These are phyloP conservation scores for Orbilia brochopaga DNA, from an alignment of 2,329 filamentous ascomycete species.

Conservation along the genomic window DNA sequence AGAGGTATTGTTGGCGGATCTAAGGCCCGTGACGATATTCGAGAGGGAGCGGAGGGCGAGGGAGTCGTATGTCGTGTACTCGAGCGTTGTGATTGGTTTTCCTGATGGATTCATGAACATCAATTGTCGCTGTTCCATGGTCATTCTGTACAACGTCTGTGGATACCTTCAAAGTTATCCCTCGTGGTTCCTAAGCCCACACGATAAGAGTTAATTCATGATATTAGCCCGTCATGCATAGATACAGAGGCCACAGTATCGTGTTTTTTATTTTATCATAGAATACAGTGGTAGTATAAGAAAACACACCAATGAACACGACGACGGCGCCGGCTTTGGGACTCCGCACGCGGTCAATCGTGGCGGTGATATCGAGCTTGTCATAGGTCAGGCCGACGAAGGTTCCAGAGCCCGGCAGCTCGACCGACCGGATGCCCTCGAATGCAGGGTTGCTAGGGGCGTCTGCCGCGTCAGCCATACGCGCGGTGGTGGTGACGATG, in stretches of 20 bases:
- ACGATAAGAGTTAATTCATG: too few relatives aligned
- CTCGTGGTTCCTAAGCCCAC: conserved; percentile 75
- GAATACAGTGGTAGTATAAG: not conserved
- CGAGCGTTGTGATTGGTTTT: conserved; percentile 74
- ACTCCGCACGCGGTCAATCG: conserved; percentile 72
- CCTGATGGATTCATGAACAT: not conserved
- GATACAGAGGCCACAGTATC: too few relatives aligned
- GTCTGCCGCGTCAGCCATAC: not conserved
- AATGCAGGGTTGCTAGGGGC: conserved; percentile 21
- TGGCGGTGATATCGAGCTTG: conserved; percentile 64
- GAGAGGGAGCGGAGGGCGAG: conserved; percentile 73
- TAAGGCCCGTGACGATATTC: conserved; percentile 64
- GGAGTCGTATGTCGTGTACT: conserved; percentile 76
- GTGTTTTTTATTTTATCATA: too few relatives aligned
- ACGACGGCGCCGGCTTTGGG: conserved; percentile 77
- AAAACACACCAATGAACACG: conserved; percentile 68
- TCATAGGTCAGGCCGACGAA: conserved; percentile 73
- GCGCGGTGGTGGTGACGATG: not conserved
- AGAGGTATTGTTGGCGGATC: conserved; percentile 66
- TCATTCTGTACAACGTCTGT: not conserved
- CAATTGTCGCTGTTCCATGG: not conserved
- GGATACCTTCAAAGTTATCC: conserved; percentile 70
- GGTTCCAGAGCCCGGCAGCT: conserved; percentile 65
- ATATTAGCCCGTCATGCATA: too few relatives aligned
- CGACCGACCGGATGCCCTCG: conserved; percentile 54